Evolutionary conservation across 306 rosid genomes (phyloP).

Genomic region (Vigna nakashimae): DNA sequence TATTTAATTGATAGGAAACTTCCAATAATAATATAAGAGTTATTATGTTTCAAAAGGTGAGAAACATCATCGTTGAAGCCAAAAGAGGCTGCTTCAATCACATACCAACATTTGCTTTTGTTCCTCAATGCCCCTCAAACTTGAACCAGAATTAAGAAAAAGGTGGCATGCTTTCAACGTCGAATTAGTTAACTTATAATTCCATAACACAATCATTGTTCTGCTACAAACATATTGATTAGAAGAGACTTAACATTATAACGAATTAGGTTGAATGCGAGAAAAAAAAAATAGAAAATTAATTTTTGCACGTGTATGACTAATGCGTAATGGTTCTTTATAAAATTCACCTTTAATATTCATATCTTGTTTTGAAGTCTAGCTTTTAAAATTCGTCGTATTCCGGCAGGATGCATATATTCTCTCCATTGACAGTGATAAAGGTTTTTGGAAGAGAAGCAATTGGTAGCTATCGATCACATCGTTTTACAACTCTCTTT

Average conservation of each 20-base stretch:
- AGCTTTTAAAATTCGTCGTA: background rate
- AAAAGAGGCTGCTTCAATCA: conserved; percentile 30
- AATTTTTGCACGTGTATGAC: too few relatives aligned
- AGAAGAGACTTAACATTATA: background rate
- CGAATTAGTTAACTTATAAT: too few relatives aligned
- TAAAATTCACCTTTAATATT: background rate
- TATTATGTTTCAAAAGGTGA: background rate
- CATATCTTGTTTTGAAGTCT: conserved; percentile 5
- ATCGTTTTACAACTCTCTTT: conserved; percentile 9
- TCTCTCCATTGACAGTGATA: background rate
- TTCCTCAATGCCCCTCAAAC: too few relatives aligned
- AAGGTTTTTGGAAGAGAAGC: background rate
- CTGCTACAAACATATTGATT: background rate
- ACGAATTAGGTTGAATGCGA: background rate
- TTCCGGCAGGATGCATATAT: background rate
- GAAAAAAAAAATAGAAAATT: background rate
- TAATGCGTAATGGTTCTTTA: too few relatives aligned
- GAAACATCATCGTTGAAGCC: background rate
- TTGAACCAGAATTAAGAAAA: too few relatives aligned
- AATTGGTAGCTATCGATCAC: conserved; percentile 16
- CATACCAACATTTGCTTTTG: background rate
- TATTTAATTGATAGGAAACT: too few relatives aligned
- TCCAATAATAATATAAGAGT: too few relatives aligned
- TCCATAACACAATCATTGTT: background rate
- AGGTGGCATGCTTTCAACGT: too few relatives aligned